These are phyloP conservation scores for Grosmannia clavigera DNA, from an alignment of 2,329 filamentous ascomycete species.

Conservation along the genomic window DNA sequence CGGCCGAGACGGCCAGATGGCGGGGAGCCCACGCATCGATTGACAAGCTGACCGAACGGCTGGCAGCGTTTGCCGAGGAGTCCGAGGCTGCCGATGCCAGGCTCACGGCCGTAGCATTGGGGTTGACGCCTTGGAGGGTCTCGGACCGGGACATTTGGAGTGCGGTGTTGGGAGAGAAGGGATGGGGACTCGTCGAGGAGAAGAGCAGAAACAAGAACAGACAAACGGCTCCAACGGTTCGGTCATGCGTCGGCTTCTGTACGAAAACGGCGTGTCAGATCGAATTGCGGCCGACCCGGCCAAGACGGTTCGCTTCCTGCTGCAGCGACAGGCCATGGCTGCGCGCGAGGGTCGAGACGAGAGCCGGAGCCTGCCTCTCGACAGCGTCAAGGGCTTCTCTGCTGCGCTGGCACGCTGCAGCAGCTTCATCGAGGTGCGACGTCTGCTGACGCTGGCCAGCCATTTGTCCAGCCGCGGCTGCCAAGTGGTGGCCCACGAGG, in stretches of 20 bases:
- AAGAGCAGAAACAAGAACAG: background rate
- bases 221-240: background rate
- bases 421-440: constrained; percentile 13
- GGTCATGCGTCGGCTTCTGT: constrained; percentile 8
- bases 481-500: constrained; percentile 6
- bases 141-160: constrained; percentile 31
- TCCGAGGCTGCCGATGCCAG: constrained; percentile 8
- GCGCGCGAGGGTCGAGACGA: no score
- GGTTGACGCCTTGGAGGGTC: constrained; percentile 25
- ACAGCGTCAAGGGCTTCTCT: constrained; percentile 2
- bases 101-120: background rate
- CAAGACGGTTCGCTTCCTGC: constrained; percentile 16
- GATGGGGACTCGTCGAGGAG: background rate
- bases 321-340: constrained; percentile 13
- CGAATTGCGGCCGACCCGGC: constrained; percentile 8
- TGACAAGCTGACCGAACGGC: constrained; percentile 14
- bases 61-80: constrained; percentile 19
- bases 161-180: constrained; percentile 19
- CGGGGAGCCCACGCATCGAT: constrained; percentile 6
- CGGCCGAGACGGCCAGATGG: constrained; percentile 20
- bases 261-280: constrained; percentile 18
- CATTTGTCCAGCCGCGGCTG: constrained; percentile 12
- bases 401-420: constrained; percentile 6
- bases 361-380: background rate
- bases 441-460: constrained; percentile 13